phyloP scores from a whole-genome alignment of 305 asterid species.

The Fraxinus sp. region DNA sequence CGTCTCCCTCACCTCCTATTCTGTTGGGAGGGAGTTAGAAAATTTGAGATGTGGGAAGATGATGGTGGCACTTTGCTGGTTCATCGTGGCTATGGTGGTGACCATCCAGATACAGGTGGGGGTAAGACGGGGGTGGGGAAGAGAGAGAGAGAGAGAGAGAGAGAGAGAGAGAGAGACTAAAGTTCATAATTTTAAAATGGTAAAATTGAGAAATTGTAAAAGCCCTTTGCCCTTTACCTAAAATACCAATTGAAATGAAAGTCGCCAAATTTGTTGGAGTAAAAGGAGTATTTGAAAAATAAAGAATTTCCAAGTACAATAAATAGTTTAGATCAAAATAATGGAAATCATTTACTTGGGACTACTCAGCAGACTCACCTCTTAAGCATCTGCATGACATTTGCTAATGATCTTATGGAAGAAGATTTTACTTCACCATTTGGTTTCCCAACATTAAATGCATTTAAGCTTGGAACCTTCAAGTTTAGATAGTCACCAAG shows the following conservation, averaged over 20 bases:
- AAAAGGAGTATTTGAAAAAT: neutral
- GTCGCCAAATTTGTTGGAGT: neutral
- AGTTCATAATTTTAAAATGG: neutral
- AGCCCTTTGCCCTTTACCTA: neutral
- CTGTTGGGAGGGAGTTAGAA: neutral
- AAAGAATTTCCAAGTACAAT: neutral
- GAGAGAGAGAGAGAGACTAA: neutral
- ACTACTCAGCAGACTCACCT: slow-evolving; percentile 53
- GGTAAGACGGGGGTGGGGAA: neutral
- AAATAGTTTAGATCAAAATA: slow-evolving; percentile 10
- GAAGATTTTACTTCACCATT: slow-evolving; percentile 59
- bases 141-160: neutral
- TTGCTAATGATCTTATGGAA: slow-evolving; percentile 47
- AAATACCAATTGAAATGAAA: neutral
- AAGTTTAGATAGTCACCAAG: slow-evolving; percentile 64
- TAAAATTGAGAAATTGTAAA: neutral
- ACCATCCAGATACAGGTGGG: neutral
- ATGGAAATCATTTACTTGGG: slow-evolving; percentile 8
- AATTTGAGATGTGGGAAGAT: neutral
- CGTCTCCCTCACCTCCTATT: neutral
- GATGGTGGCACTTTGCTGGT: neutral
- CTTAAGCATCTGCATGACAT: slow-evolving; percentile 63
- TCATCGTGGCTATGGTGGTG: neutral
- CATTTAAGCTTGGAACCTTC: slow-evolving; percentile 79
- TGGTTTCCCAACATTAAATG: slow-evolving; percentile 41